Percentiles rank a stretch among this genome's conserved stretches.
phyloP scores from a whole-genome alignment of 257 asterid genomes.

The Solanum ossicruentum region DNA sequence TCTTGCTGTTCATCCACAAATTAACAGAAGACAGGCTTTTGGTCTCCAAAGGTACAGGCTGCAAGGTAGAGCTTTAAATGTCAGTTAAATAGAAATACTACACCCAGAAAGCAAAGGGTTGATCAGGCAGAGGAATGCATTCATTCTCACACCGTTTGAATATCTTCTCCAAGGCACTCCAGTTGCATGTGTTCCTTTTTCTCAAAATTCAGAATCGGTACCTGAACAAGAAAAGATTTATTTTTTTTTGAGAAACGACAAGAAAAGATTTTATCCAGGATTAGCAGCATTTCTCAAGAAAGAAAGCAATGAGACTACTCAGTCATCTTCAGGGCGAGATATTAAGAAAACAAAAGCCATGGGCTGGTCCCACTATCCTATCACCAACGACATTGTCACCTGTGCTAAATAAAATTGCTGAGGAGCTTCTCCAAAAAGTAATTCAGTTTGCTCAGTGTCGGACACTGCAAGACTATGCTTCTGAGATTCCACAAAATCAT shows the following conservation, averaged over 20 bases:
- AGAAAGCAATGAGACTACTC: background rate
- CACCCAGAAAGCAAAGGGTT: background rate
- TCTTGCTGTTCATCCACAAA: constrained; percentile 87
- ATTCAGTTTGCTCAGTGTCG: constrained; percentile 21
- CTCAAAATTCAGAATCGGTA: constrained; percentile 56
- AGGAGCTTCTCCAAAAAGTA: constrained; percentile 22
- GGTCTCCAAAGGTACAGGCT: constrained; percentile 69
- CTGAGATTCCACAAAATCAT: constrained; percentile 18
- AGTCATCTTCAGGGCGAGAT: background rate
- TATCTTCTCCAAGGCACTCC: constrained; percentile 65
- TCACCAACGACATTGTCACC: constrained; percentile 26
- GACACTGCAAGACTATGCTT: constrained; percentile 13
- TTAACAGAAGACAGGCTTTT: constrained; percentile 59
- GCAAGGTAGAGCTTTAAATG: constrained; percentile 5
- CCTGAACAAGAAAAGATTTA: constrained; percentile 23
- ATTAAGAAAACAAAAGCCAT: background rate
- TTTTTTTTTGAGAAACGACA: background rate
- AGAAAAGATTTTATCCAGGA: background rate
- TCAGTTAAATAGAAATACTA: background rate
- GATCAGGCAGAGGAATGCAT: background rate
- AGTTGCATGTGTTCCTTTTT: constrained; percentile 64
- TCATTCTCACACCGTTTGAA: constrained; percentile 37
- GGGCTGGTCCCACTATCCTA: background rate
- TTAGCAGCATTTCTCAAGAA: background rate
- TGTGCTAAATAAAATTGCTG: constrained; percentile 88